Evolutionary conservation across 352 stramenopile genomes (phyloP), one percentile per base, ranked within the genome.

Genomic region (Pilasporangium apinafurcum): DNA sequence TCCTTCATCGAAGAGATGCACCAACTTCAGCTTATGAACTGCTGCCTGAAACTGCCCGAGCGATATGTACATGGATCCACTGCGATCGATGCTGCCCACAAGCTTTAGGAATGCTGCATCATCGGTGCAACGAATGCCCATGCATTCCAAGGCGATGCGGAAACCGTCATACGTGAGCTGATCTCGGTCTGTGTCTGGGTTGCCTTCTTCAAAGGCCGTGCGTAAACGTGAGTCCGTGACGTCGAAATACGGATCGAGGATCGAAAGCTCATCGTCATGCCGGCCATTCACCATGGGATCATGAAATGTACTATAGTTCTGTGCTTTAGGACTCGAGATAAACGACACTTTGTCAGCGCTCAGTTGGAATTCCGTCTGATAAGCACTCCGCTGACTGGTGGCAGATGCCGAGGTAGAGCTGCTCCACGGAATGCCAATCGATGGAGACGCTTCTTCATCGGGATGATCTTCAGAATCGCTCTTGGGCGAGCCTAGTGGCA

Each of bases 161-260:
- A 92, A 85, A 3, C 55, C 69, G 16, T 70, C 68, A 37, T 84
- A 85, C 21, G 64, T 60, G 5, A 89, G 38, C 14, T 60, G 44
- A n/a, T 68, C 72, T 16, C 59, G 56, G 22, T 62, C 59, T 74
- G 59, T 59, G 42, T 83, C 70, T 0, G 73, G 76, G 2, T 55
- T 38, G 22, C 73, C 71, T 28, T 84, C 74, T 44, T 89, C 68
- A 56, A 86, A 92, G 3, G 75, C 77, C 32, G 76, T 65, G 32
- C 68, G 73, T 24, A 91, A 52, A 2, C 81, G 62, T 28, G 78
- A 86, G n/a, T 62, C 48, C 14, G 78, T 92, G 35, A 92, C 75
- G 44, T 92, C 81, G 45, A 92, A 92, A 57, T 89, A 90, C 47
- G 81, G 81, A 27, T 92, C 78, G n/a, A 92, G 44, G 37, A 90